phyloP scores from a whole-genome alignment of 805 yeast genomes.

The Yamadazyma tumulicola region DNA sequence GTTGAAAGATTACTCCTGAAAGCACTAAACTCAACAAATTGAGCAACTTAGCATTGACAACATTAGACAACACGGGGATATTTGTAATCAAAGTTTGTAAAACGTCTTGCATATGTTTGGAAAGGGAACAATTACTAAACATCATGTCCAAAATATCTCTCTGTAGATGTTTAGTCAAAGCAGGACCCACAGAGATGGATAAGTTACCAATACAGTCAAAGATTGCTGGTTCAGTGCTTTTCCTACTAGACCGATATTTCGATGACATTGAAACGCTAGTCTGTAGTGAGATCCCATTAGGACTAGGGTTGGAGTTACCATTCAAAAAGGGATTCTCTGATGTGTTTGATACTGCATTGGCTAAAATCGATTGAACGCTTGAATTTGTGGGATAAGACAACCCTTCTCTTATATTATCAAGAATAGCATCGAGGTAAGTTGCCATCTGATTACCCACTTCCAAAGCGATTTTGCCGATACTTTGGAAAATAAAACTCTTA shows the following conservation, averaged over 20 bases:
- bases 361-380: constrained; percentile 37
- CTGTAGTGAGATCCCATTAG: constrained; percentile 22
- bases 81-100: constrained; percentile 61
- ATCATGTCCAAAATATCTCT: constrained; percentile 76
- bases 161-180: constrained; percentile 83
- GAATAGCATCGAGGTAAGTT: constrained; percentile 82
- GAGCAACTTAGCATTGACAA: constrained; percentile 67
- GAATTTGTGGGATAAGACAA: constrained; percentile 41
- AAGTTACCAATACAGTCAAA: constrained; percentile 86
- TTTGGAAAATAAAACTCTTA: constrained; percentile 66
- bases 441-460: constrained; percentile 82
- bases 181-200: constrained; percentile 89
- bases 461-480: constrained; percentile 81
- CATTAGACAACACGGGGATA: constrained; percentile 75
- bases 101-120: constrained; percentile 78
- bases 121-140: constrained; percentile 71
- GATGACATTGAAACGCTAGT: constrained; percentile 36
- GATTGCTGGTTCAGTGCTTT: constrained; percentile 78
- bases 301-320: constrained; percentile 10
- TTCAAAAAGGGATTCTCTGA: constrained; percentile 10
- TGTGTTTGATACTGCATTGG: constrained; percentile 34
- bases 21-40: constrained; percentile 70
- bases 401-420: constrained; percentile 80
- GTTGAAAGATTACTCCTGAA: constrained; percentile 75
- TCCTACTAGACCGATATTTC: constrained; percentile 54